Conservation (phyloP, 1,284 basidiomycete genomes). For the Cystobasidium sp. region DNA sequence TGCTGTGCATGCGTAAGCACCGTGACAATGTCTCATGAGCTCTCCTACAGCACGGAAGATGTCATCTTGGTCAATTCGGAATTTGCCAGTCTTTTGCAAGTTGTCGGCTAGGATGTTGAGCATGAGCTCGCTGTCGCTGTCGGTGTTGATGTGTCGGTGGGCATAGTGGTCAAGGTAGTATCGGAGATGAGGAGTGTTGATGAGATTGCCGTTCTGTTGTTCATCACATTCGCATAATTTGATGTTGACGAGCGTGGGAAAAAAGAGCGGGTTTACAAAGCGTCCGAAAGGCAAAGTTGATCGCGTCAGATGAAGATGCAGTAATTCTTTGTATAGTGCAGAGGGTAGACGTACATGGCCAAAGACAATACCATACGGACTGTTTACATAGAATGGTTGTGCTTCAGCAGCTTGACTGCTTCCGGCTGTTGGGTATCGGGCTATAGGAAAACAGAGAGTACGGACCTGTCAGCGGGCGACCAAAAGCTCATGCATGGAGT, state of each 20-base stretch:
- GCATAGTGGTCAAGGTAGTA: constrained; percentile 94
- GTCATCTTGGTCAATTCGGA: constrained; percentile 99
- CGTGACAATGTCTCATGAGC: constrained; percentile 84
- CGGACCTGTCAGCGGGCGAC: constrained; percentile 1
- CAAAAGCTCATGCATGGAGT: constrained; percentile 21
- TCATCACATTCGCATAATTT: not conserved
- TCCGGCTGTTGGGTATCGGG: constrained; percentile 96
- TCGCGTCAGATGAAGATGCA: not conserved
- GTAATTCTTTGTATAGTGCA: not conserved
- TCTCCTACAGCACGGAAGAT: constrained; percentile 92
- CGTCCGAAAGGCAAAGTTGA: not conserved
- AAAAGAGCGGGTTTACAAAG: not conserved
- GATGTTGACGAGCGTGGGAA: not conserved
- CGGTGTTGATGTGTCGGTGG: constrained; percentile 98
- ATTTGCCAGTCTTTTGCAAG: constrained; percentile 97
- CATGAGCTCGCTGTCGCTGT: constrained; percentile 95
- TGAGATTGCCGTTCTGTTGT: constrained; percentile 92
- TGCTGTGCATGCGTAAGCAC: constrained; percentile 94
- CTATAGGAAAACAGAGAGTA: constrained; percentile 59
- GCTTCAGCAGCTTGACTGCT: constrained; percentile 97
- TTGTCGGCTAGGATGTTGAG: constrained; percentile 98
- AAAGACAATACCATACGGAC: constrained; percentile 96
- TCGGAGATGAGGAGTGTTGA: constrained; percentile 84
- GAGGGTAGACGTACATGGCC: constrained; percentile 75
- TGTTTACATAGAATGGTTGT: constrained; percentile 99